Evolutionary conservation across 495 filamentous ascomycete genomes (phyloP), one percentile per base, ranked within the genome.

Genomic region (Podospora pseudopauciseta): DNA sequence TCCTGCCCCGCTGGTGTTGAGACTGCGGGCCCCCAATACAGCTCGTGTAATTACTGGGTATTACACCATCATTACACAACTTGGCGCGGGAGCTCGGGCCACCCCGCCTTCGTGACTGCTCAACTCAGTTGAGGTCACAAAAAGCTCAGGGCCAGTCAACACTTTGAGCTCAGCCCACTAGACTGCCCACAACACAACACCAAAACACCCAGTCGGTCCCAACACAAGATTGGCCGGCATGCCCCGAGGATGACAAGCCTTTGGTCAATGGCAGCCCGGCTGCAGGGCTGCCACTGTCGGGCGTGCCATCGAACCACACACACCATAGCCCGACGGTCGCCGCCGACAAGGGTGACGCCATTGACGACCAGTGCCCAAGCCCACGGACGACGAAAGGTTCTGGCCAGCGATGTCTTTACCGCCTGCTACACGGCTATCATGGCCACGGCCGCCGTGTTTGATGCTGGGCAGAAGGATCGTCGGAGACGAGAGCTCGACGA

Each of bases 371-470:
- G 39, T 5, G 30, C 67, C 18, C n/a, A 19, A 32, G 32, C 16
- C 30, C 81, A 84, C 62, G 77, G 81, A 55, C 81, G 80, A 73
- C 83, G 83, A 32, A 81, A 80, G 71, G 75, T 87, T 63, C 81
- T 82, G 1, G 80, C 82, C 71, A 86, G 83, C 71, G 87, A 90
- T 77, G 80, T 89, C 18, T 88, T 90, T 66, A 92, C 90, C 3
- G 86, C 88, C 15, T 84, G 87, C 68, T 92, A 92, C 72, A 88
- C 88, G 3, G 87, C 88, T 65, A 88, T 92, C 53, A 87, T 92
- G 67, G 90, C 88, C 2, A 86, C 87, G n/a, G 92, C 90, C 1
- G 85, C 89, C 53, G 77, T 90, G 2, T 80, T 85, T 30, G 91
- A 93, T 78, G 86, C 86, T 1, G 81, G 80, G 63, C 82, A 80